Conservation (phyloP, 345 rosid species). For the Eucalyptus regnans region DNA sequence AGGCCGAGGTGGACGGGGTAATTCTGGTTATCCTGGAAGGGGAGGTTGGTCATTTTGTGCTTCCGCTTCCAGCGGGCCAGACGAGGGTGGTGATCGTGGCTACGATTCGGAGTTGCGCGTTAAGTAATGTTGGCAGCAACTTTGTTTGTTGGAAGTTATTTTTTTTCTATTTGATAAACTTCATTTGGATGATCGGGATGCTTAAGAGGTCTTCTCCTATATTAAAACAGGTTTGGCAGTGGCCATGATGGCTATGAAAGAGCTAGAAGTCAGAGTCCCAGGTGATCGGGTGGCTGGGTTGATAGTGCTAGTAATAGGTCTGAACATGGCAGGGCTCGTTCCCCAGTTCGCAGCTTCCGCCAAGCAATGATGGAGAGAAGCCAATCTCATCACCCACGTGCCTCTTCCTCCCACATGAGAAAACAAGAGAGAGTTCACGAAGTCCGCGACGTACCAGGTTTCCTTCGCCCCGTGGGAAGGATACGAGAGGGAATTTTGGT, state of each 20-base stretch:
- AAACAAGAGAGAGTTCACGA: not conserved
- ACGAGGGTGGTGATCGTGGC: no score
- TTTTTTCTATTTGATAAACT: no score
- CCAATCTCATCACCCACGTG: constrained; percentile 1
- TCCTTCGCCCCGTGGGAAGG: not conserved
- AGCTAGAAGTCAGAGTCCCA: constrained; percentile 10
- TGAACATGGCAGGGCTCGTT: constrained; percentile 14
- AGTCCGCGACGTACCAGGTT: not conserved
- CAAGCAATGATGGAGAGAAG: constrained; percentile 45
- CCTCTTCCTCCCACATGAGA: not conserved
- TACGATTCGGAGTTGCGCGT: no score
- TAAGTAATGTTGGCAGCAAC: no score
- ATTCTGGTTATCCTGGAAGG: not conserved
- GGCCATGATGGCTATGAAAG: no score
- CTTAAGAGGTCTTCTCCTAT: no score
- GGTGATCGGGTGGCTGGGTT: constrained; percentile 22
- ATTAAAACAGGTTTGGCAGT: no score
- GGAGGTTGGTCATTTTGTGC: no score
- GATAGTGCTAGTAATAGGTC: constrained; percentile 9
- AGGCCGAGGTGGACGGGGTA: constrained; percentile 34
- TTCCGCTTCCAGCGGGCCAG: no score
- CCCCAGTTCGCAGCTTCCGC: constrained; percentile 60
- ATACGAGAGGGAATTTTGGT: not conserved
- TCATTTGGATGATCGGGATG: no score
- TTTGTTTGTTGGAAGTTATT: no score